These are phyloP conservation scores for Hordeum marinum DNA, from an alignment of 176 grass and related monocot species.

Conservation along the genomic window DNA sequence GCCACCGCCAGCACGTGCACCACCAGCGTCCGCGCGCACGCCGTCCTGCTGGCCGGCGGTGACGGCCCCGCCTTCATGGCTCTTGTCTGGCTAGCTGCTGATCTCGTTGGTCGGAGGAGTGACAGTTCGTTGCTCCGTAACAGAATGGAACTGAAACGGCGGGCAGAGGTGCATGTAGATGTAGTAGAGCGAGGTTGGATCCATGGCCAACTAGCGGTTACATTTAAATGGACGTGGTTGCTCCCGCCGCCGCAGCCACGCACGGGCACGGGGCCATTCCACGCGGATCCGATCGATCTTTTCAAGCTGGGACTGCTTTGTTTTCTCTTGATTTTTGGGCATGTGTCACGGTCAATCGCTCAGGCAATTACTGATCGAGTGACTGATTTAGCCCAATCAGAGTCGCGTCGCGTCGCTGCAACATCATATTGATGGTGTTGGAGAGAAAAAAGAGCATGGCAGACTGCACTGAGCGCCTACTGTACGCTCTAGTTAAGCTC, in stretches of 20 bases:
- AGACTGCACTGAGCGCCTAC: too few relatives aligned
- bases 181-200: neutral
- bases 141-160: neutral
- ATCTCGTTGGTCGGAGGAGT: neutral
- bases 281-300: neutral
- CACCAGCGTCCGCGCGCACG: conserved; percentile 11
- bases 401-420: neutral
- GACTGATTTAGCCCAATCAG: neutral
- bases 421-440: neutral
- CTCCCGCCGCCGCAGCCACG: neutral
- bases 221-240: conserved; percentile 17
- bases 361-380: neutral
- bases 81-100: neutral
- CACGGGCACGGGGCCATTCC: neutral
- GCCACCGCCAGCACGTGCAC: conserved; percentile 45
- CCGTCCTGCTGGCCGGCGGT: neutral
- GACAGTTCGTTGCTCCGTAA: neutral
- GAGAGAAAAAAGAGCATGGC: neutral
- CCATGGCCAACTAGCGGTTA: neutral
- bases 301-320: neutral
- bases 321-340: neutral
- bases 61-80: neutral
- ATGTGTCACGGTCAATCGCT: neutral
- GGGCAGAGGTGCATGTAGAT: neutral
- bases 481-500: too few relatives aligned